A percentile compares a stretch with the other conserved stretches of the same genome.
These are phyloP conservation scores for Ochromonas danica DNA, from an alignment of 108 stramenopile species.

Conservation along the genomic window DNA sequence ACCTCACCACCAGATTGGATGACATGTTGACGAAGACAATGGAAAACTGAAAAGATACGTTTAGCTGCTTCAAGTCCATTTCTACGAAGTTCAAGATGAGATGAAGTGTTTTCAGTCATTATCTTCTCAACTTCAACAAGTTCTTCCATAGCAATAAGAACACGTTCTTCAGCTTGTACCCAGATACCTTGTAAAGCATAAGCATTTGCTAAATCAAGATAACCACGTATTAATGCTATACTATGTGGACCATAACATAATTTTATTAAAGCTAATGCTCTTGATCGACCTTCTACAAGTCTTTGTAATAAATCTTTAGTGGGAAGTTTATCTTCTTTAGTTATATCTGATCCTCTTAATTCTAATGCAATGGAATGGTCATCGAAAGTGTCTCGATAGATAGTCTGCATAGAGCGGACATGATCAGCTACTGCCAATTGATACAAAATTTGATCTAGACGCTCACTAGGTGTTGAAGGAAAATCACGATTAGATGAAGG, in stretches of 20 bases:
- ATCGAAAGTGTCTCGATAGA: constrained; percentile 3
- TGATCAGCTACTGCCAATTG: constrained; percentile 17
- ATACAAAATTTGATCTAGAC: not conserved
- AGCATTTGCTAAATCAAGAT: constrained; percentile 17
- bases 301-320: not conserved
- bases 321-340: not conserved
- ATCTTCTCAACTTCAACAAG: too few species aligned
- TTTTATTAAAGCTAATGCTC: constrained; percentile 11
- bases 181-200: constrained; percentile 34
- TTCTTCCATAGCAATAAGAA: not conserved
- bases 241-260: constrained; percentile 1
- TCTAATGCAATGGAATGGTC: constrained; percentile 6
- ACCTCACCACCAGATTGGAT: too few species aligned
- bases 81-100: not conserved
- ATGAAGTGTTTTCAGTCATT: not conserved
- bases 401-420: not conserved
- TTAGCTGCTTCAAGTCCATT: not conserved
- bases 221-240: not conserved
- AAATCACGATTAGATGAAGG: too few species aligned
- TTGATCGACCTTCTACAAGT: constrained; percentile 24
- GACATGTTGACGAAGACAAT: not conserved
- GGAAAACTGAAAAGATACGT: not conserved
- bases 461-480: not conserved
- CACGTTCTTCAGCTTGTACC: constrained; percentile 12
- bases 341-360: not conserved